Conservation (phyloP, 768 basidiomycete genomes). For the Boletellus emodensis region DNA sequence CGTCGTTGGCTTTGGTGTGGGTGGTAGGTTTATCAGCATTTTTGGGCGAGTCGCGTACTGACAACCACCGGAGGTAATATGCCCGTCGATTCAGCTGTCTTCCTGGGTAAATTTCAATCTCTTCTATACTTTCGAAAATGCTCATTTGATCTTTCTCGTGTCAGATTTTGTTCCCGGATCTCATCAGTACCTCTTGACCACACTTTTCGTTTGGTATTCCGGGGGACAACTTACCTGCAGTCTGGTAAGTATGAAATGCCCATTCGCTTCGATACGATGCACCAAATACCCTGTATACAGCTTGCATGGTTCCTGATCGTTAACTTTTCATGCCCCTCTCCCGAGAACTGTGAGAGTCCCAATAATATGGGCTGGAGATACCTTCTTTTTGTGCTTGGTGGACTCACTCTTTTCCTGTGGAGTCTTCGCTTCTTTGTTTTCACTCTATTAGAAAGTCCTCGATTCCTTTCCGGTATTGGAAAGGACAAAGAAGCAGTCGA, state of each 20-base stretch:
- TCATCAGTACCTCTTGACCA: constrained; percentile 56
- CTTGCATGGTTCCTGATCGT: constrained; percentile 59
- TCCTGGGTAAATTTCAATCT: constrained; percentile 35
- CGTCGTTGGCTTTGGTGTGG: constrained; percentile 45
- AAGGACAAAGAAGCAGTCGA: constrained; percentile 49
- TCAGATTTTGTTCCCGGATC: constrained; percentile 49
- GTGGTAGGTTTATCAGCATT: constrained; percentile 29
- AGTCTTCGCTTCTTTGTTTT: constrained; percentile 50
- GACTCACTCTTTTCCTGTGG: constrained; percentile 49
- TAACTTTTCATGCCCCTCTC: constrained; percentile 46
- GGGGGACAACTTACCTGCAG: constrained; percentile 51
- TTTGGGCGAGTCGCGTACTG: background rate
- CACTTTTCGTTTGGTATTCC: constrained; percentile 59
- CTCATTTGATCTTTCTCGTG: constrained; percentile 4
- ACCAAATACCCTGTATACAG: constrained; percentile 23
- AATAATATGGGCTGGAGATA: constrained; percentile 67
- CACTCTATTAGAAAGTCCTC: constrained; percentile 52
- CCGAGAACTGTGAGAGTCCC: constrained; percentile 34
- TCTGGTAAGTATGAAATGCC: constrained; percentile 31
- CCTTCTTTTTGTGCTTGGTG: constrained; percentile 51
- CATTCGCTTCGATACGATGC: background rate
- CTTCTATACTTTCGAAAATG: background rate
- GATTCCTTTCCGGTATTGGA: constrained; percentile 54
- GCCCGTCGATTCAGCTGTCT: constrained; percentile 52
- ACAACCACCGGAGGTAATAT: constrained; percentile 39